Conservation (phyloP, 257 asterid genomes). For the Scutellaria minor region DNA sequence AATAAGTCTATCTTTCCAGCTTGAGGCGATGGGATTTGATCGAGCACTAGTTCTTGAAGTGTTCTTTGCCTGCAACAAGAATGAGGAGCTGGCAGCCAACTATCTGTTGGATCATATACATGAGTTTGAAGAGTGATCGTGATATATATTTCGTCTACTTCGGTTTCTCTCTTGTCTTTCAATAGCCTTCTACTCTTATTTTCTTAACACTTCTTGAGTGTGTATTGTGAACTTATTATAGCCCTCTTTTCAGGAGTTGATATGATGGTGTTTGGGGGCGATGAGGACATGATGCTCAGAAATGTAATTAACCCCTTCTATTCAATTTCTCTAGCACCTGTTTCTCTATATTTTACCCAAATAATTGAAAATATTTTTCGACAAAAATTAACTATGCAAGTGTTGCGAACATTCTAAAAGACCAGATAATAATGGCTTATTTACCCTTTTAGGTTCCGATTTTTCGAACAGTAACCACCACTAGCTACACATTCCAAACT, state of each 20-base stretch:
- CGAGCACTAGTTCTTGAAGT: constrained; percentile 68
- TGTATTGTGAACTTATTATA: constrained; percentile 24
- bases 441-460: too few species aligned
- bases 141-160: background rate
- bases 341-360: too few species aligned
- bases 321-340: too few species aligned
- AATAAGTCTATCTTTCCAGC: constrained; percentile 45
- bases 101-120: constrained; percentile 81
- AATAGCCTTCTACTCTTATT: constrained; percentile 7
- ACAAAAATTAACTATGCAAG: too few species aligned
- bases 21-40: constrained; percentile 85
- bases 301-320: background rate
- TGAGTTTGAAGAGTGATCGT: constrained; percentile 67
- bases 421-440: too few species aligned
- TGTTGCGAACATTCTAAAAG: too few species aligned
- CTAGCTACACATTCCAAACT: too few species aligned
- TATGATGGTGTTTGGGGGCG: background rate
- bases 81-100: constrained; percentile 86
- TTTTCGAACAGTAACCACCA: too few species aligned
- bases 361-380: too few species aligned
- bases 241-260: constrained; percentile 15
- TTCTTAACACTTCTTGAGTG: constrained; percentile 12
- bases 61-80: constrained; percentile 87
- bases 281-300: constrained; percentile 6
- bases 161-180: background rate